Evolutionary conservation across 768 basidiomycete species (phyloP).

Genomic region (Lactarius pseudohatsudake): DNA sequence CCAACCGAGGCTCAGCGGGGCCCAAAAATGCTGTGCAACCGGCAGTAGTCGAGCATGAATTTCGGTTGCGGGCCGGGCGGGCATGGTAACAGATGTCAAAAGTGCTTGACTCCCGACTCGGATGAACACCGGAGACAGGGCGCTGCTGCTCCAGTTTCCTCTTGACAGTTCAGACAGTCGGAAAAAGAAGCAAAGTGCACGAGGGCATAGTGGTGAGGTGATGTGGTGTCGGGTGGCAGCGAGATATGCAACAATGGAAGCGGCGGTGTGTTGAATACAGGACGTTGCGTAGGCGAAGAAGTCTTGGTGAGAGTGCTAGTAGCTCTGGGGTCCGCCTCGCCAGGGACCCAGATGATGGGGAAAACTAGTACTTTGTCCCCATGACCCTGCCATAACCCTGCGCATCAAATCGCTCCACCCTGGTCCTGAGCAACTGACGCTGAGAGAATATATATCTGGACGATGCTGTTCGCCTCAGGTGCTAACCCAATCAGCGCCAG

Average conservation of each 20-base stretch:
- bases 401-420: no score
- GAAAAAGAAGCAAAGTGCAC: neutral
- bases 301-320: neutral
- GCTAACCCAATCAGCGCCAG: neutral
- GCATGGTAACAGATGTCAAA: neutral
- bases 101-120: no score
- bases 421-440: neutral
- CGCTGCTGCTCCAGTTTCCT: neutral
- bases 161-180: neutral
- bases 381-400: no score
- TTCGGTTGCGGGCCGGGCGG: neutral
- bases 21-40: neutral
- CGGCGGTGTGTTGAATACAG: neutral
- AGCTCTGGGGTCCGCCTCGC: neutral
- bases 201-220: neutral
- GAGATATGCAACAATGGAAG: neutral
- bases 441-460: neutral
- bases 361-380: neutral
- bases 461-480: neutral
- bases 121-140: neutral
- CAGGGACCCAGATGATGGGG: neutral
- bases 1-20: neutral
- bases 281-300: neutral
- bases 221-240: neutral
- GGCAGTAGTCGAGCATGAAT: neutral